Conservation (phyloP, 2,329 filamentous ascomycete genomes). For the Colletotrichum brevisporum region DNA sequence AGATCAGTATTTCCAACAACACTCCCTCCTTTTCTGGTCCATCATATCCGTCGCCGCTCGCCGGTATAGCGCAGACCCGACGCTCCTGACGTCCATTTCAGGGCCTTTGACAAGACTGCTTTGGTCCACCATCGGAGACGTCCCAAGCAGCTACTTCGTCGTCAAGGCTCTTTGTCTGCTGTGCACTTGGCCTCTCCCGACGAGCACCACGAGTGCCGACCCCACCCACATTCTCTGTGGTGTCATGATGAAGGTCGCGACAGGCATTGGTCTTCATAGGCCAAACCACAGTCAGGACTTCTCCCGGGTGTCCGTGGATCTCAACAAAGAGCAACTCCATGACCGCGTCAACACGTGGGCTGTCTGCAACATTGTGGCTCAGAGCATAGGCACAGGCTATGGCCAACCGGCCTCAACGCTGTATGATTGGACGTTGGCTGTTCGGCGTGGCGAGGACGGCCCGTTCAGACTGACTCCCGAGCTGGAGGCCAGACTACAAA, state of each 20-base stretch:
- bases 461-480: constrained; percentile 72
- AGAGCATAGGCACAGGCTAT: constrained; percentile 86
- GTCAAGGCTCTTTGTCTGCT: constrained; percentile 85
- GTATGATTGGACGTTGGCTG: constrained; percentile 81
- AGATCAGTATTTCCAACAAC: constrained; percentile 82
- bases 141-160: constrained; percentile 83
- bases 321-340: constrained; percentile 84
- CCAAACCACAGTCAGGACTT: constrained; percentile 89
- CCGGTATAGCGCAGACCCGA: constrained; percentile 74
- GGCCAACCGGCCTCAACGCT: constrained; percentile 84
- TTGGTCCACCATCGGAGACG: constrained; percentile 83
- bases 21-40: constrained; percentile 88
- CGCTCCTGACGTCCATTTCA: constrained; percentile 77
- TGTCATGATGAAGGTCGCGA: constrained; percentile 89
- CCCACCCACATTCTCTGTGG: constrained; percentile 86
- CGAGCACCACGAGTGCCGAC: constrained; percentile 84
- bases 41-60: constrained; percentile 82
- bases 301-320: constrained; percentile 79
- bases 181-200: constrained; percentile 86
- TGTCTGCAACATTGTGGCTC: constrained; percentile 86
- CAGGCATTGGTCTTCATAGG: constrained; percentile 85
- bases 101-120: constrained; percentile 78
- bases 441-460: constrained; percentile 71
- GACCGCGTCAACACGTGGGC: constrained; percentile 87
- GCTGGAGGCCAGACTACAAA: constrained; percentile 77